Percentiles rank a stretch among this genome's conserved stretches.
Conservation (phyloP, 2,329 filamentous ascomycete species). For the Hymenoscyphus salicellus region DNA sequence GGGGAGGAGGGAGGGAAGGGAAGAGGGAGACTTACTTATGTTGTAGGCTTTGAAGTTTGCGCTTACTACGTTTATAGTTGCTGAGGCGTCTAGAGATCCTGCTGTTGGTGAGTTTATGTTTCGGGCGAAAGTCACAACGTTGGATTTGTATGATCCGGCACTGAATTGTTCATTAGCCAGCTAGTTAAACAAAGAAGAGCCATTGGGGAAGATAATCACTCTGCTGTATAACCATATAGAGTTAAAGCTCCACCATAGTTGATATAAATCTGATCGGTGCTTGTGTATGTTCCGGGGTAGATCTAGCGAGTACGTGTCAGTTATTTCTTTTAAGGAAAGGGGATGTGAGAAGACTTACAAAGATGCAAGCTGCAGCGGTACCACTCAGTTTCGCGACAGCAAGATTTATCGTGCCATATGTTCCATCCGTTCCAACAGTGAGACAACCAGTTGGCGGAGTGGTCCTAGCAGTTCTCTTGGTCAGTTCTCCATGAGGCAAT, state of each 20-base stretch:
- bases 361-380: neutral
- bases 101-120: neutral
- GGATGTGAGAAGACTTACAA: neutral
- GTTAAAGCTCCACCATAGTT: constrained; percentile 13
- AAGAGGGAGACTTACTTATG: neutral
- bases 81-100: neutral
- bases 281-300: constrained; percentile 51
- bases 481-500: neutral
- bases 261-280: constrained; percentile 45
- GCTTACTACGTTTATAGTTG: neutral
- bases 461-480: neutral
- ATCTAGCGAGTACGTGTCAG: constrained; percentile 32
- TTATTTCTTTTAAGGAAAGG: neutral
- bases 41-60: neutral
- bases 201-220: neutral
- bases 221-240: constrained; percentile 48
- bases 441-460: neutral
- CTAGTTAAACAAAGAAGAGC: neutral
- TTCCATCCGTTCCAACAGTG: neutral
- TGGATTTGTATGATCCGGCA: neutral
- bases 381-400: neutral
- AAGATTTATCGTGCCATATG: neutral
- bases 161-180: neutral
- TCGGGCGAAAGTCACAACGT: neutral
- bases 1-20: too few species aligned